A percentile compares a stretch with the other conserved stretches of the same genome.
Conservation (phyloP, 2,329 filamentous ascomycete genomes). For the Aspergillus sp. region DNA sequence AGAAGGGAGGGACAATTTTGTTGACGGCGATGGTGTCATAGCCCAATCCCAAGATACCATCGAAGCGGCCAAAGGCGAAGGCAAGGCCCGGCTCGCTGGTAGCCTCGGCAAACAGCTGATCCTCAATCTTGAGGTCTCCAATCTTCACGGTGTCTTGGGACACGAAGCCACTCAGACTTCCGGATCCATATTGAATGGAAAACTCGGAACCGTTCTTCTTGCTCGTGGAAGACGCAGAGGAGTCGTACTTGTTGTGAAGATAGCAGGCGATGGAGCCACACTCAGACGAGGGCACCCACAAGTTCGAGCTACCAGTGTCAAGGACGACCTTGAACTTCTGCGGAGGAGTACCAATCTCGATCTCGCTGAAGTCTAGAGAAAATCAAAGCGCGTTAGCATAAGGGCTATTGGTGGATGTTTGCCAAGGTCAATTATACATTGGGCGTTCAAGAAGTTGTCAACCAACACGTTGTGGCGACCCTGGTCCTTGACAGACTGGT, state of each 20-base stretch:
- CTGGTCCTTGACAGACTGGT: constrained; percentile 59
- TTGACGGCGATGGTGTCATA: constrained; percentile 98
- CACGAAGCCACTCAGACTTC: constrained; percentile 85
- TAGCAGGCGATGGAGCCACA: constrained; percentile 97
- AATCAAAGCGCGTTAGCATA: constrained; percentile 5
- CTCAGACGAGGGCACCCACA: constrained; percentile 89
- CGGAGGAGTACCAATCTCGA: constrained; percentile 81
- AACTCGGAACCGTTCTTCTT: constrained; percentile 90
- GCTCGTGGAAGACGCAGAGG: constrained; percentile 78
- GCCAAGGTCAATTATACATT: constrained; percentile 60
- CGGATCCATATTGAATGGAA: constrained; percentile 91
- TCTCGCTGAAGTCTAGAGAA: constrained; percentile 84
- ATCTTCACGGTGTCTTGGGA: constrained; percentile 83
- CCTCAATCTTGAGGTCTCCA: constrained; percentile 79
- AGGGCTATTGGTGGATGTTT: background rate
- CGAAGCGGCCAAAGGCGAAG: constrained; percentile 95
- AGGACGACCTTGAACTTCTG: constrained; percentile 98
- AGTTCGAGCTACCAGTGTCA: constrained; percentile 96
- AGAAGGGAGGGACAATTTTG: constrained; percentile 88
- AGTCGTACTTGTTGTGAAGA: constrained; percentile 95
- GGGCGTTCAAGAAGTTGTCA: constrained; percentile 96
- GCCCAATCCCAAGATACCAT: constrained; percentile 90
- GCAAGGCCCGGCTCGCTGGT: constrained; percentile 92
- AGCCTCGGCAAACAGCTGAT: constrained; percentile 93
- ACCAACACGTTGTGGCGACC: constrained; percentile 75